Conservation (phyloP, 495 filamentous ascomycete genomes). For the Aspergillus sclerotioniger region DNA sequence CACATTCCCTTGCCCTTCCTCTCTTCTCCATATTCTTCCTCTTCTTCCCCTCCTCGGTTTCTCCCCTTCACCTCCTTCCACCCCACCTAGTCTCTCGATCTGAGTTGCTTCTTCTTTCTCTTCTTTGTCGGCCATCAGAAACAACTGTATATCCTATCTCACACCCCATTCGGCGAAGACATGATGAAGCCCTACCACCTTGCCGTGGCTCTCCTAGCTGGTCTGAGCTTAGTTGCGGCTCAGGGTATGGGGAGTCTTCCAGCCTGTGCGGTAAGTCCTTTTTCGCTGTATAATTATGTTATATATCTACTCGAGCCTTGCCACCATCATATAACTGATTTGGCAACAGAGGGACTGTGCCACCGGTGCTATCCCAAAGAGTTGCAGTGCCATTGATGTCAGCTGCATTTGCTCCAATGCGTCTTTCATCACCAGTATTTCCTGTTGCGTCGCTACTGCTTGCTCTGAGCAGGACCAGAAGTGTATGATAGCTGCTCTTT, state of each 20-base stretch:
- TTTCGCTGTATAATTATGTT: neutral
- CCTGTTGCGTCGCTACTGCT: slow-evolving; percentile 60
- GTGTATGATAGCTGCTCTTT: slow-evolving; percentile 34
- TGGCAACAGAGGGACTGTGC: slow-evolving; percentile 53
- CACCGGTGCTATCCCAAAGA: slow-evolving; percentile 39
- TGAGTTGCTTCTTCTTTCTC: neutral
- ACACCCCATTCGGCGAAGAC: neutral
- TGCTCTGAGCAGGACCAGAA: slow-evolving; percentile 58
- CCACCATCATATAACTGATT: neutral
- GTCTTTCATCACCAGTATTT: slow-evolving; percentile 58
- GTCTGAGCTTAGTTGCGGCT: slow-evolving; percentile 37
- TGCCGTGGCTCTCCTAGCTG: slow-evolving; percentile 29
- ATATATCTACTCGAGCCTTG: neutral
- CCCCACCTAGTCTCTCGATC: neutral
- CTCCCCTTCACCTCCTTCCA: neutral
- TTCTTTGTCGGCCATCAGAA: neutral
- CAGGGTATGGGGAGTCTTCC: slow-evolving; percentile 47
- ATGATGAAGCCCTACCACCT: slow-evolving; percentile 41
- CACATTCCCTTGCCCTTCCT: neutral
- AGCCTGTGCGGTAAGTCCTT: slow-evolving; percentile 42
- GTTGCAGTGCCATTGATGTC: slow-evolving; percentile 55
- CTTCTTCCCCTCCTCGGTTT: neutral
- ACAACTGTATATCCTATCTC: neutral
- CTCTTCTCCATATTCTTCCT: neutral
- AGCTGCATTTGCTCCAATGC: slow-evolving; percentile 66